Conservation (phyloP, 2,329 filamentous ascomycete genomes). For the Aspergillus terreus region DNA sequence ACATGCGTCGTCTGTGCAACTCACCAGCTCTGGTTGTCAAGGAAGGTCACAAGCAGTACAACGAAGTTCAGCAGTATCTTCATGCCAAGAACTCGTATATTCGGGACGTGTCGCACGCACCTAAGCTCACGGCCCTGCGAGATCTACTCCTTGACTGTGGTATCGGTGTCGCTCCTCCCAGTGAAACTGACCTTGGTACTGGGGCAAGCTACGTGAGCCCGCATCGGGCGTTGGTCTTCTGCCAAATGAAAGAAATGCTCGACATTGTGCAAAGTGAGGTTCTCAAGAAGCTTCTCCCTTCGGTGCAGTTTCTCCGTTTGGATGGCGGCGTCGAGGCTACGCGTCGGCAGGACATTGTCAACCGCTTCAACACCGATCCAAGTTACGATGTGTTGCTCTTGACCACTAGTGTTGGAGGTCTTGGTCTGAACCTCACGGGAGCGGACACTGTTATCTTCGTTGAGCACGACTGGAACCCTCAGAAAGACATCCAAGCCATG, state of each 20-base stretch:
- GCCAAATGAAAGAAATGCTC: slow-evolving; percentile 99
- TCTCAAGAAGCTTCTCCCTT: slow-evolving; percentile 82
- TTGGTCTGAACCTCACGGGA: slow-evolving; percentile 92
- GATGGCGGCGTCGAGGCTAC: slow-evolving; percentile 91
- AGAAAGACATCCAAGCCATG: slow-evolving; percentile 98
- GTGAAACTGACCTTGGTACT: slow-evolving; percentile 53
- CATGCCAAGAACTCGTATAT: slow-evolving; percentile 74
- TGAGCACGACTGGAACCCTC: slow-evolving; percentile 99
- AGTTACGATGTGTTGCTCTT: slow-evolving; percentile 92
- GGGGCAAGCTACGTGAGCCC: slow-evolving; percentile 82
- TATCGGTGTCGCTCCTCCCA: slow-evolving; percentile 69
- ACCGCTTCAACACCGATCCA: slow-evolving; percentile 96
- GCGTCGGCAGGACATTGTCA: slow-evolving; percentile 95
- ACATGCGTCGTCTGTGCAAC: slow-evolving; percentile 99
- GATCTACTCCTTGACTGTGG: slow-evolving; percentile 98
- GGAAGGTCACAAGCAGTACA: slow-evolving; percentile 84
- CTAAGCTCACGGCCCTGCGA: slow-evolving; percentile 83
- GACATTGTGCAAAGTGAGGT: slow-evolving; percentile 98
- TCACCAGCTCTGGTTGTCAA: slow-evolving; percentile 96
- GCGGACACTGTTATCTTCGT: slow-evolving; percentile 99
- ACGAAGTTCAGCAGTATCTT: slow-evolving; percentile 77
- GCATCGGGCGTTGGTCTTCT: slow-evolving; percentile 94
- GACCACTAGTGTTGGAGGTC: slow-evolving; percentile 90
- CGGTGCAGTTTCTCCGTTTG: slow-evolving; percentile 87
- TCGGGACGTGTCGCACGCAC: slow-evolving; percentile 81